Evolutionary conservation across 2,329 filamentous ascomycete species (phyloP), one percentile per base, ranked within the genome.

Genomic region (Pseudogymnoascus sp.): DNA sequence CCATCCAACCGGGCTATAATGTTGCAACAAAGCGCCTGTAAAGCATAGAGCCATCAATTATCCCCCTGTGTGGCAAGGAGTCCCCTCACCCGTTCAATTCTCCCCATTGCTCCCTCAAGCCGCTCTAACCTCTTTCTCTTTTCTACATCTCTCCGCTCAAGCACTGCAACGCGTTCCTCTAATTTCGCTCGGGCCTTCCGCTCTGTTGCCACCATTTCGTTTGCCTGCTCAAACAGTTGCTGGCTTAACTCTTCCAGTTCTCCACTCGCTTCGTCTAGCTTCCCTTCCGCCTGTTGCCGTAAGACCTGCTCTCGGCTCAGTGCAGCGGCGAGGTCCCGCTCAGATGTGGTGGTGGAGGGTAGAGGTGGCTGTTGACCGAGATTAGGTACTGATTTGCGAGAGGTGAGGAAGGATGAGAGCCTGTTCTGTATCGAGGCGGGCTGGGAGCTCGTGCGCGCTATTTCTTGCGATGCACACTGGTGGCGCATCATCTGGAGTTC

Each of bases 121-220:
- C 83, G 79, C 64, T 91, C 89, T 66, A 95, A 71, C 60, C 90
- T 77, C 63, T 79, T 80, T 69, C 81, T 80, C 79, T 91, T 91
- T 67, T 92, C 89, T 58, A 73, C 75, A 64, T 93, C 90, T 64
- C 89, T 79, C 69, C 80, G 77, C 76, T 93, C 89, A 21, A 95
- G 75, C 69, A 86, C 79, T 63, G 79, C 82, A 6, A 95, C 82
- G 40, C 88, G 78, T 72, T 88, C 85, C 76, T 92, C 88, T 23
- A 95, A 79, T 70, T 81, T 83, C 5, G 88, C 88, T 63, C 89
- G 78, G 35, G 88, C 88, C 63, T 85, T 82, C 45, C 90, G 79
- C 78, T 95, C 90, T 16, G 82, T 80, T 1, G 90, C 89, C 18
- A 95, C 90, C 90, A 95, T 95, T 76, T 92, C 86, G 73, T 95